Base-by-base conservation (phyloP, 768 basidiomycete genomes). In the Xerocomus spinulosus region DNA sequence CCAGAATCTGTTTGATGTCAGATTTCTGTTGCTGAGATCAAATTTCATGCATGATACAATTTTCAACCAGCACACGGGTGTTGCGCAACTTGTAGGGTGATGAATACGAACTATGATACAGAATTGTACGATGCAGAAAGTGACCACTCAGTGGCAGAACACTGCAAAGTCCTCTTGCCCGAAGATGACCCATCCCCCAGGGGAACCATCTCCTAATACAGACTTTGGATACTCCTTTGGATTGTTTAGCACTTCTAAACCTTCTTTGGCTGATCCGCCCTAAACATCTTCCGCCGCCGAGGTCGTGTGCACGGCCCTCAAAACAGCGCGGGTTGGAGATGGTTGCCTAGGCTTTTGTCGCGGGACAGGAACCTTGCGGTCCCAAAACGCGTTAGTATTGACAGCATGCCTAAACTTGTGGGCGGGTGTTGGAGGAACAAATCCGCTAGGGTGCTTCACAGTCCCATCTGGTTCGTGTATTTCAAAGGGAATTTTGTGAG, bases 401-500 rank as follows among this genome's bases (percentile, higher is more conserved):
- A 52, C 54, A 9, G 40, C 28, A 15, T 58, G 46, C 38, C 57
- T 62, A 57, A 73, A 75, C 9, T 68, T 68, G 40, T 70, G 53
- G 29, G 62, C 59, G 25, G 73, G 67, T 1, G 73, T 75, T 2
- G 73, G 73, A 2, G 73, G 73, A 9, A 68, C 63, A 52, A 73
- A 76, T 1, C 74, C 74, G 25, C 70, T 72, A 2, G 73, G 66
- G 41, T 73, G 73, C 30, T 61, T 60, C 33, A 73, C 55, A 1
- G 55, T 68, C 20, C 74, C 74, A 42, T 75, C 73, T 4, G 45
- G 48, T 21, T 65, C 60, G 26, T 60, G 53, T 0, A 73, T 63
- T 53, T 76, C 74, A 20, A 71, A 72, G 1, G 74, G 74, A 6
- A 75, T 64, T 59, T 76, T 75, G 52, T 69, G 67, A 5, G 32